A percentile compares a stretch with the other conserved stretches of the same genome.
phyloP scores from a whole-genome alignment of 148 eudicot genomes.

The Cornus controversa region DNA sequence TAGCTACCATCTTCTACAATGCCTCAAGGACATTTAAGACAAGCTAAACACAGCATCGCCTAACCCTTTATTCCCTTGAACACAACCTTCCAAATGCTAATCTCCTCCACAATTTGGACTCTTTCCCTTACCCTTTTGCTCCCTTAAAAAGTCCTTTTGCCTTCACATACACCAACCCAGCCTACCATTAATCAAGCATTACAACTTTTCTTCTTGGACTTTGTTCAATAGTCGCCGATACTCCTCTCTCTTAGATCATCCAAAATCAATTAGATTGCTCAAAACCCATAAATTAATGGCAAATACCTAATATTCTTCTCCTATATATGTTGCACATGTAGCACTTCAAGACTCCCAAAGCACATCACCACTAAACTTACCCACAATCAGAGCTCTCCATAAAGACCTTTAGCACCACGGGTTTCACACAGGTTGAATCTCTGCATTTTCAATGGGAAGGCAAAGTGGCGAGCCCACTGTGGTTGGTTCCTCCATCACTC shows the following conservation, averaged over 20 bases:
- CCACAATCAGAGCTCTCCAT: background rate
- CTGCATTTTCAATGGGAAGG: slow-evolving; percentile 6
- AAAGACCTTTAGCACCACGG: no score
- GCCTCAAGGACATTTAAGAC: background rate
- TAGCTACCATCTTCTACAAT: background rate
- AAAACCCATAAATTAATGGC: background rate
- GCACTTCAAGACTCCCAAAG: background rate
- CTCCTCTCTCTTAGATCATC: background rate
- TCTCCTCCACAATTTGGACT: slow-evolving; percentile 7
- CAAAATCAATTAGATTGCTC: slow-evolving; percentile 6
- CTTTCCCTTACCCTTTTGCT: slow-evolving; percentile 1
- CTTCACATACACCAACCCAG: slow-evolving; percentile 15
- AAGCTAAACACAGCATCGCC: slow-evolving; percentile 1
- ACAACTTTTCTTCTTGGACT: slow-evolving; percentile 21
- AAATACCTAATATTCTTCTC: background rate
- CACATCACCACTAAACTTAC: background rate
- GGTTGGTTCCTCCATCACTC: slow-evolving; percentile 27
- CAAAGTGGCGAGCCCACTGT: background rate
- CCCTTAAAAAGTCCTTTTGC: slow-evolving; percentile 7
- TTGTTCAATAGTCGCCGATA: slow-evolving; percentile 11
- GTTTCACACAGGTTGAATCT: background rate
- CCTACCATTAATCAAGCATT: background rate
- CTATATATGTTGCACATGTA: background rate
- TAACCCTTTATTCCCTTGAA: slow-evolving; percentile 13
- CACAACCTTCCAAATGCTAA: slow-evolving; percentile 20